Evolutionary conservation across 768 basidiomycete genomes (phyloP).

Genomic region (Russula sp.): DNA sequence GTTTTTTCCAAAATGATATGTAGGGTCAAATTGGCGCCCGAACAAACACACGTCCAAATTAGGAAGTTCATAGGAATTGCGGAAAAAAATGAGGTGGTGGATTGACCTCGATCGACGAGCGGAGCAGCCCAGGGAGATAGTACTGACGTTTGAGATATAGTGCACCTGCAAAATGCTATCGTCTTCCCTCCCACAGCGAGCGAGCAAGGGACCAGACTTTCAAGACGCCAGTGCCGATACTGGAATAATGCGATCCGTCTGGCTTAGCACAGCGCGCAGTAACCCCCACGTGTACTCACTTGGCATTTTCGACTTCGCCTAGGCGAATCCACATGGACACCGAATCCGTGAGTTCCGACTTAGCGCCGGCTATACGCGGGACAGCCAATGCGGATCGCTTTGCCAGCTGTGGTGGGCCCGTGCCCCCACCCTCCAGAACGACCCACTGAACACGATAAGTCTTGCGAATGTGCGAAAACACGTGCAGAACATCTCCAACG

Average conservation of each 20-base stretch:
- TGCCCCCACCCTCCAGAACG: constrained; percentile 49
- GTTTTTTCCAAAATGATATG: background rate
- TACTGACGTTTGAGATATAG: background rate
- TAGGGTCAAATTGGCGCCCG: background rate
- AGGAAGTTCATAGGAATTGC: background rate
- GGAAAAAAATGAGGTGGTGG: background rate
- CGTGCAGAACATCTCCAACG: constrained; percentile 64
- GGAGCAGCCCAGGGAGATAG: background rate
- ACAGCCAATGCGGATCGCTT: background rate
- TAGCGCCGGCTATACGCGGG: background rate
- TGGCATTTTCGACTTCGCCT: constrained; percentile 11
- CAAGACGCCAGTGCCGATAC: constrained; percentile 66
- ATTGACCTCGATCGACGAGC: background rate
- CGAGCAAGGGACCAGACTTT: constrained; percentile 66
- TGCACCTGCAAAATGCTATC: background rate
- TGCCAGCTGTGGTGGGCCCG: constrained; percentile 37
- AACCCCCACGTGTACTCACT: constrained; percentile 5
- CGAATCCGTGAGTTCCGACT: background rate
- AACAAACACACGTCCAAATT: constrained; percentile 1
- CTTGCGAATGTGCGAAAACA: constrained; percentile 89
- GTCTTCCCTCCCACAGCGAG: constrained; percentile 37
- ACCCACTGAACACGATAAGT: constrained; percentile 77
- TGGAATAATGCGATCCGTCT: constrained; percentile 28
- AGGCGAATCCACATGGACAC: constrained; percentile 14
- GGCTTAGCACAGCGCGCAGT: background rate